phyloP scores from a whole-genome alignment of 805 yeast genomes.

The Candida quercuum region DNA sequence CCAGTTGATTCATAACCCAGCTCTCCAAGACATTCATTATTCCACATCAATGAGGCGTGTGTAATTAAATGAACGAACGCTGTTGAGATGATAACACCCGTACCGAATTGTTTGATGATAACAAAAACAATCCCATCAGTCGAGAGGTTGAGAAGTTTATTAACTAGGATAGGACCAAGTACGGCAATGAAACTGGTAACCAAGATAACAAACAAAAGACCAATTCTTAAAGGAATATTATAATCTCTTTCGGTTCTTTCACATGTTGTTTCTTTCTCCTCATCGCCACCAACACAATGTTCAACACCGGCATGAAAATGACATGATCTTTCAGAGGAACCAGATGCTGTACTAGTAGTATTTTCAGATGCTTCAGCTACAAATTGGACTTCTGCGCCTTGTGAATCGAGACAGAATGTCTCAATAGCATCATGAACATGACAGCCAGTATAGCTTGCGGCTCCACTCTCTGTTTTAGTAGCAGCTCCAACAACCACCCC shows the following conservation, averaged over 20 bases:
- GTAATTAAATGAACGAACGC: conserved; percentile 17
- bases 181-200: conserved; percentile 12
- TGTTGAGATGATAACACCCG: conserved; percentile 18
- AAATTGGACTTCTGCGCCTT: conserved; percentile 14
- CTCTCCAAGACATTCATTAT: conserved; percentile 13
- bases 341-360: neutral
- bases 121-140: conserved; percentile 9
- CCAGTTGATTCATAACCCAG: conserved; percentile 15
- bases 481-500: conserved; percentile 14
- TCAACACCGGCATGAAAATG: conserved; percentile 22
- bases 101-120: conserved; percentile 15
- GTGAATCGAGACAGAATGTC: conserved; percentile 12
- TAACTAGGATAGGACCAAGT: conserved; percentile 13
- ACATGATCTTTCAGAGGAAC: conserved; percentile 8
- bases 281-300: conserved; percentile 16
- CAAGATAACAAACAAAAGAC: conserved; percentile 13
- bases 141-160: conserved; percentile 4
- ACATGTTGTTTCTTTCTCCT: conserved; percentile 9
- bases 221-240: conserved; percentile 15
- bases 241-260: conserved; percentile 12
- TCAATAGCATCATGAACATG: conserved; percentile 13
- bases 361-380: conserved; percentile 1
- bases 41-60: conserved; percentile 16
- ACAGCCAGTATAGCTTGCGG: conserved; percentile 12
- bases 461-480: conserved; percentile 5